Conservation (phyloP, 176 grass and related monocot species). For the Panicum miliaceum region DNA sequence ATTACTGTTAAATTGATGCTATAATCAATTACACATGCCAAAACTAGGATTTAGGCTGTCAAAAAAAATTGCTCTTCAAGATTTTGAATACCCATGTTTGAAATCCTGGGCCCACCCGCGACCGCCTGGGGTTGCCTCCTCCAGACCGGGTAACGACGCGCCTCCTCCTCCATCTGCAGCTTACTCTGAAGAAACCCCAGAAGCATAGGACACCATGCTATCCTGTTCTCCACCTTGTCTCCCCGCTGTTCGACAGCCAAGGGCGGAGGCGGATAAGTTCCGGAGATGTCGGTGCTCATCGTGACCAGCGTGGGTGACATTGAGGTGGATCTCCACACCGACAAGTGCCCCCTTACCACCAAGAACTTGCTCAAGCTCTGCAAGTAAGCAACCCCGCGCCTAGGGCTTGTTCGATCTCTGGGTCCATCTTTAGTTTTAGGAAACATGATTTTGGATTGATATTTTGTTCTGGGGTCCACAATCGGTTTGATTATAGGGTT, state of each 20-base stretch:
- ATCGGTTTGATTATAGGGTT: neutral
- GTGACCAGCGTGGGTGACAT: conserved; percentile 94
- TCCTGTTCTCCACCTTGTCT: neutral
- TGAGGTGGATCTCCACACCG: conserved; percentile 83
- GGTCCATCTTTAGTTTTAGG: neutral
- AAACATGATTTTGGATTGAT: neutral
- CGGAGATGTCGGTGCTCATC: conserved; percentile 80
- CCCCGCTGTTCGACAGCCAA: neutral
- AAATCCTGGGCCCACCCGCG: too few species aligned
- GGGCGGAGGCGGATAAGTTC: neutral
- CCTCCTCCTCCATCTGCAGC: conserved; percentile 12
- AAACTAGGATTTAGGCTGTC: too few species aligned
- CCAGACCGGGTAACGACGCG: neutral
- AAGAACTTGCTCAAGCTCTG: conserved; percentile 99
- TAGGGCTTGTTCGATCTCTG: neutral
- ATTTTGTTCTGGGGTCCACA: neutral
- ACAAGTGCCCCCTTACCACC: conserved; percentile 74
- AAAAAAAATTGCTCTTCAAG: too few species aligned
- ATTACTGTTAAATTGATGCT: too few species aligned
- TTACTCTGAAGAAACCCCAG: neutral
- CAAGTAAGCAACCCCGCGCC: conserved; percentile 54
- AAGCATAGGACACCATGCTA: neutral
- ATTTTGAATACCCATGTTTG: too few species aligned
- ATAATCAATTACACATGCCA: too few species aligned
- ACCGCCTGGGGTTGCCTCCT: neutral